Percentiles rank a stretch among this genome's conserved stretches.
phyloP scores from a whole-genome alignment of 176 grass and related monocot species.

The Rhynchospora tenuis region DNA sequence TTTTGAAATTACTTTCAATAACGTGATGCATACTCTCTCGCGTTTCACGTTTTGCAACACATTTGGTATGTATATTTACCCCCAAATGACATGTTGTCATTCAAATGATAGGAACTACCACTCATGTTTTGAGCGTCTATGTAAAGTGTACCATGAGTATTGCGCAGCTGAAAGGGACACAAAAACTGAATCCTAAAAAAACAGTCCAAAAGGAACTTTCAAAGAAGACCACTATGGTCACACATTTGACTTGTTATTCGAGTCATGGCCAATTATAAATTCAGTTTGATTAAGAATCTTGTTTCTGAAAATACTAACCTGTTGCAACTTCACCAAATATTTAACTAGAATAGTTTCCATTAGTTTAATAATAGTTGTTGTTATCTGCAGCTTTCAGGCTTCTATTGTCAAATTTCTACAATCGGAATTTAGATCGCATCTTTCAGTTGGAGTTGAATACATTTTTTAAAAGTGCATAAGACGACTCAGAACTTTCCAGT shows the following conservation, averaged over 20 bases:
- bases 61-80: no score
- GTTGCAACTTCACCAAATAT: neutral
- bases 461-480: no score
- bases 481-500: neutral
- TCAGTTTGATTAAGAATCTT: neutral
- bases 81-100: neutral
- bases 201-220: neutral
- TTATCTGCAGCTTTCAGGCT: neutral
- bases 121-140: neutral
- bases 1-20: no score
- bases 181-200: neutral
- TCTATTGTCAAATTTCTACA: no score
- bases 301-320: neutral
- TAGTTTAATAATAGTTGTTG: neutral
- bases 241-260: neutral
- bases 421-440: no score
- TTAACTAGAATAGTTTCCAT: neutral
- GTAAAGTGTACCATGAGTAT: neutral
- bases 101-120: neutral
- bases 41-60: neutral
- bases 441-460: neutral
- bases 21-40: no score
- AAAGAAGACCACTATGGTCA: neutral
- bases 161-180: neutral
- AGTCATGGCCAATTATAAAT: conserved; percentile 3